These are phyloP conservation scores for Lagerstroemia speciosa DNA, from an alignment of 345 rosid genomes.

Conservation along the genomic window DNA sequence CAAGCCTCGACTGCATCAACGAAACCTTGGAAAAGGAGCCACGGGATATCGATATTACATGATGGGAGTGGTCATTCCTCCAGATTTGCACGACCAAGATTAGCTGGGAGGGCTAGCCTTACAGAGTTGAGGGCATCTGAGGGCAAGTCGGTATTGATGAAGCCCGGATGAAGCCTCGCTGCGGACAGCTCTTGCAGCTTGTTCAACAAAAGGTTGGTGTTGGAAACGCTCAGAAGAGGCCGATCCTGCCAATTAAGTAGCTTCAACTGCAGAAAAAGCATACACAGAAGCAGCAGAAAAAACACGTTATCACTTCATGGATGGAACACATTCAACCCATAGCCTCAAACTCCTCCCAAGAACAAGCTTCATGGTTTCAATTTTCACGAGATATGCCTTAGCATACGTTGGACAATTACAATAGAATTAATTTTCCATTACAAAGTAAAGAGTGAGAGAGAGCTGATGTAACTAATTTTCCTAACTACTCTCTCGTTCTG, in stretches of 20 bases:
- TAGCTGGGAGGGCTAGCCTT: conserved; percentile 72
- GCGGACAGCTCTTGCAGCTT: conserved; percentile 73
- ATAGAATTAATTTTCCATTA: too few relatives aligned
- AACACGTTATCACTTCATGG: not conserved
- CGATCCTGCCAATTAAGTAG: conserved; percentile 66
- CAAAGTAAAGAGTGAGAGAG: too few relatives aligned
- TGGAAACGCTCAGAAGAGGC: conserved; percentile 54
- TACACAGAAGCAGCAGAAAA: not conserved
- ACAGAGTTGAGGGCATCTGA: conserved; percentile 54
- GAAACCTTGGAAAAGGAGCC: not conserved
- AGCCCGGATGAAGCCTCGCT: conserved; percentile 65
- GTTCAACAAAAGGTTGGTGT: conserved; percentile 67
- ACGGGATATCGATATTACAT: not conserved
- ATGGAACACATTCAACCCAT: not conserved
- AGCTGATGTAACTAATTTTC: too few relatives aligned
- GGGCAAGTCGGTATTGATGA: conserved; percentile 50
- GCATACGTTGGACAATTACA: too few relatives aligned
- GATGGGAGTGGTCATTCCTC: conserved; percentile 35
- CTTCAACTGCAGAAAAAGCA: conserved; percentile 41
- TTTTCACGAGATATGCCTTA: not conserved
- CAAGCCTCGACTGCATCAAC: not conserved
- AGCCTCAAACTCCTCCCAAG: not conserved
- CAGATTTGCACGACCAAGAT: conserved; percentile 73
- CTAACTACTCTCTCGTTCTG: too few relatives aligned
- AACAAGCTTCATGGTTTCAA: not conserved